Evolutionary conservation across 371 early-diverging fungal species (phyloP).

Genomic region (Globomyces sp.): DNA sequence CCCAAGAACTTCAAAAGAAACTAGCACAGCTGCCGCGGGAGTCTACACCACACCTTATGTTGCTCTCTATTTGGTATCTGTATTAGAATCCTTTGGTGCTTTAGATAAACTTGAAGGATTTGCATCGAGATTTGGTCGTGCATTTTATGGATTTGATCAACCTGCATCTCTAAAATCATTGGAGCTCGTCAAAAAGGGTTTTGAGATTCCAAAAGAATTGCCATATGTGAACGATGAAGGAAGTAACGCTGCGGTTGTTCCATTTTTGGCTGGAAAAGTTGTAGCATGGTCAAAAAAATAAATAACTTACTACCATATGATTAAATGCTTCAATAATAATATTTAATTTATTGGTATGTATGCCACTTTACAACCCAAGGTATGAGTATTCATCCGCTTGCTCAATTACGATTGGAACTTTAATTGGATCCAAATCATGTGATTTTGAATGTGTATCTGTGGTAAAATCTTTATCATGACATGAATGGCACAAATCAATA

Average conservation of each 20-base stretch:
- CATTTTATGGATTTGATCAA: constrained; percentile 74
- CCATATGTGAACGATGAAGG: constrained; percentile 53
- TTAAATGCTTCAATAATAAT: too few species aligned
- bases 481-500: too few species aligned
- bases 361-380: too few species aligned
- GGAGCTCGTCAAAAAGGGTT: constrained; percentile 48
- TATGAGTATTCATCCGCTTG: too few species aligned
- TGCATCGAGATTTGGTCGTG: constrained; percentile 78
- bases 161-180: constrained; percentile 24
- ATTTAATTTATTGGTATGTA: too few species aligned
- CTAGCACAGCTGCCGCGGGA: constrained; percentile 81
- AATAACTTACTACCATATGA: not conserved
- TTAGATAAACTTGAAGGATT: constrained; percentile 77
- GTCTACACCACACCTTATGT: constrained; percentile 89
- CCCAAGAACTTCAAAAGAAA: constrained; percentile 81
- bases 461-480: too few species aligned
- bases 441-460: too few species aligned
- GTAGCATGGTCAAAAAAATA: constrained; percentile 12
- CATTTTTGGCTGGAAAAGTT: constrained; percentile 75
- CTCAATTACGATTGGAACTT: too few species aligned
- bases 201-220: constrained; percentile 58
- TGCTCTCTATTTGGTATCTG: constrained; percentile 80
- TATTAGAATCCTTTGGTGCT: constrained; percentile 83
- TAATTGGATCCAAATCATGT: too few species aligned
- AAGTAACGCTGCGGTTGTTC: constrained; percentile 66